These are phyloP conservation scores for Immersiporthe knoxdaviesiana DNA, from an alignment of 2,329 filamentous ascomycete genomes.

Conservation along the genomic window DNA sequence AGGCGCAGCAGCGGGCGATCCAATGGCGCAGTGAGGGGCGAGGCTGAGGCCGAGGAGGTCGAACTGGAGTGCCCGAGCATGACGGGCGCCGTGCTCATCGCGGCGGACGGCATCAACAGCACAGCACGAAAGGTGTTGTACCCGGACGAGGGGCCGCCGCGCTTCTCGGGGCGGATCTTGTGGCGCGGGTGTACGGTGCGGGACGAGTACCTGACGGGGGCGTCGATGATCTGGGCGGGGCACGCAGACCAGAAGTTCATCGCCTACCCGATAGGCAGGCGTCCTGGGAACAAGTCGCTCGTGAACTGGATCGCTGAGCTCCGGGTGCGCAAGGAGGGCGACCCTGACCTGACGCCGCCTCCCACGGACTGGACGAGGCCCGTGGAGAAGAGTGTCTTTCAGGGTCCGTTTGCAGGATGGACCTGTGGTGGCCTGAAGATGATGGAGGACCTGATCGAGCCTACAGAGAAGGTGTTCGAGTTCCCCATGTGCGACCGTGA, in stretches of 20 bases:
- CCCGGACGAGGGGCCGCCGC: constrained; percentile 47
- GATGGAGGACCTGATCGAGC: constrained; percentile 44
- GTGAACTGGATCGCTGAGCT: constrained; percentile 53
- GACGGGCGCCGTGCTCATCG: constrained; percentile 42
- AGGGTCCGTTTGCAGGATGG: constrained; percentile 45
- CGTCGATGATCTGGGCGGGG: constrained; percentile 50
- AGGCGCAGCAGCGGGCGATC: constrained; percentile 28
- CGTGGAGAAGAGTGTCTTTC: constrained; percentile 46
- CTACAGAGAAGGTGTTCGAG: constrained; percentile 47
- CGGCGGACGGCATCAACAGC: constrained; percentile 50
- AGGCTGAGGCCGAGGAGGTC: constrained; percentile 11
- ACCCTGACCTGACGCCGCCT: constrained; percentile 47
- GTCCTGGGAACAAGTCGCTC: constrained; percentile 43
- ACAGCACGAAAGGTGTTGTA: constrained; percentile 46
- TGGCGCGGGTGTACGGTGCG: constrained; percentile 49
- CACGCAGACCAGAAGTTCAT: constrained; percentile 53
- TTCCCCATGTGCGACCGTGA: constrained; percentile 50
- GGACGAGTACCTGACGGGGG: constrained; percentile 45
- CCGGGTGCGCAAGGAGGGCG: constrained; percentile 44
- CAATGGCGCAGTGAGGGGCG: neutral
- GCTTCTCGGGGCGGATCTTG: constrained; percentile 49
- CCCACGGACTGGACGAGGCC: constrained; percentile 48
- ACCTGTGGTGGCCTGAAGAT: constrained; percentile 47
- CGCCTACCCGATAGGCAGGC: constrained; percentile 48
- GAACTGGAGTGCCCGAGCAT: constrained; percentile 38